Percentiles rank a stretch among this genome's conserved stretches.
These are phyloP conservation scores for Helotiales sp. DNA, from an alignment of 2,329 filamentous ascomycete genomes.

Conservation along the genomic window DNA sequence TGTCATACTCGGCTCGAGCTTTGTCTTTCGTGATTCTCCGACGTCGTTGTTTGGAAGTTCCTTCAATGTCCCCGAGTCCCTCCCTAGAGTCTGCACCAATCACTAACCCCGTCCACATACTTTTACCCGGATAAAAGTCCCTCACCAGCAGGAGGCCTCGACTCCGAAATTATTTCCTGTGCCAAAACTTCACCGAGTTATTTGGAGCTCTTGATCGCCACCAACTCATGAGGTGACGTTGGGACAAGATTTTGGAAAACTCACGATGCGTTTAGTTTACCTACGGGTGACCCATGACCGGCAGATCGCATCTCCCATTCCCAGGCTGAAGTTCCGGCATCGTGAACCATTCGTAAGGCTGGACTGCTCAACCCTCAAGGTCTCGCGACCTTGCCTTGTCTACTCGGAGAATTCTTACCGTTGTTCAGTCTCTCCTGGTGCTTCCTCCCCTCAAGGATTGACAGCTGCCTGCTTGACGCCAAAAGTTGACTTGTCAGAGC, in stretches of 20 bases:
- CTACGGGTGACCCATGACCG: conserved; percentile 28
- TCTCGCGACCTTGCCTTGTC: conserved; percentile 22
- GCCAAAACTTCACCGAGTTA: background rate
- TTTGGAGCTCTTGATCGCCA: background rate
- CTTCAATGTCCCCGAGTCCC: background rate
- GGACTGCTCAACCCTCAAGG: conserved; percentile 26
- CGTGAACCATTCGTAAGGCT: conserved; percentile 33
- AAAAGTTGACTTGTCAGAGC: conserved; percentile 25
- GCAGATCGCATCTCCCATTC: conserved; percentile 27
- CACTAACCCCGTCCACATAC: conserved; percentile 4
- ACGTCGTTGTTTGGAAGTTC: background rate
- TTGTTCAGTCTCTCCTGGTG: background rate
- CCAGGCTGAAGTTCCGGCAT: conserved; percentile 26
- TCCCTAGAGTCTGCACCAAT: conserved; percentile 11
- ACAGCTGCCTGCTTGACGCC: conserved; percentile 14
- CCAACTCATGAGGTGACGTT: conserved; percentile 6
- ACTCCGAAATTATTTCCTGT: conserved; percentile 10
- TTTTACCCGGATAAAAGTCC: conserved; percentile 23
- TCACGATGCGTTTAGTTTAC: conserved; percentile 10
- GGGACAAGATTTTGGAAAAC: conserved; percentile 1
- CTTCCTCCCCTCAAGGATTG: conserved; percentile 26
- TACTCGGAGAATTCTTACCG: conserved; percentile 29
- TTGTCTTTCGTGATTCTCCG: background rate
- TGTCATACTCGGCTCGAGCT: conserved; percentile 1
- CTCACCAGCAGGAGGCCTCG: conserved; percentile 10